Conservation (phyloP, 2,329 filamentous ascomycete species). For the Cladophialophora yegresii region DNA sequence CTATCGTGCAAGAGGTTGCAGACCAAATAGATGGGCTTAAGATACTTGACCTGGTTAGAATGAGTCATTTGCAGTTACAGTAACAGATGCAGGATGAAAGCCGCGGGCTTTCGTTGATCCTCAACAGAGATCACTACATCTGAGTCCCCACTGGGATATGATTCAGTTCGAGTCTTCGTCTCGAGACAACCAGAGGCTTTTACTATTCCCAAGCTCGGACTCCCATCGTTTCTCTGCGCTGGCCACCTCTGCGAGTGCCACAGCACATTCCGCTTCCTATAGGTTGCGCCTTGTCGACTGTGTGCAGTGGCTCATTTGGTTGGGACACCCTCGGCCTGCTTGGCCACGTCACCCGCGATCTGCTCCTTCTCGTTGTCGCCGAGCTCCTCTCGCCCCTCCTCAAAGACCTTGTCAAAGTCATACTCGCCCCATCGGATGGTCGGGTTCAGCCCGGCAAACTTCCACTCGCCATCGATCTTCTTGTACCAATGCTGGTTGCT, state of each 20-base stretch:
- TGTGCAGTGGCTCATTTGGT: conserved; percentile 9
- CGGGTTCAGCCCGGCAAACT: conserved; percentile 39
- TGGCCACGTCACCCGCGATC: conserved; percentile 30
- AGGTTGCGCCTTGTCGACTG: neutral
- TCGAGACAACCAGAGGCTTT: neutral
- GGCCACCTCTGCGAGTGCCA: neutral
- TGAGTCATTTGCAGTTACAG: too few species aligned
- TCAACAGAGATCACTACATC: neutral
- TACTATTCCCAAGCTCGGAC: neutral
- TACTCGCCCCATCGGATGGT: conserved; percentile 39
- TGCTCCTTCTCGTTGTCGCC: conserved; percentile 32
- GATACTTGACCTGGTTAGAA: too few species aligned
- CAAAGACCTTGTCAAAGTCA: conserved; percentile 38
- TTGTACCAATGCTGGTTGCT: conserved; percentile 38
- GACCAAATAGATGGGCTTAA: too few species aligned
- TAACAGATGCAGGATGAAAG: too few species aligned
- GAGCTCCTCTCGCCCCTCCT: conserved; percentile 33
- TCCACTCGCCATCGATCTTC: conserved; percentile 41
- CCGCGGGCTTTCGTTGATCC: neutral
- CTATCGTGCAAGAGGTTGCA: too few species aligned
- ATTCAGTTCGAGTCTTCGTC: too few species aligned
- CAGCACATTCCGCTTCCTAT: neutral
- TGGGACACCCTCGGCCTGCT: conserved; percentile 34
- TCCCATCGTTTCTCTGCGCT: neutral
- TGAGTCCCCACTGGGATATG: too few species aligned